These are phyloP conservation scores for Mycena haematopus DNA, from an alignment of 768 basidiomycete species.

Conservation along the genomic window DNA sequence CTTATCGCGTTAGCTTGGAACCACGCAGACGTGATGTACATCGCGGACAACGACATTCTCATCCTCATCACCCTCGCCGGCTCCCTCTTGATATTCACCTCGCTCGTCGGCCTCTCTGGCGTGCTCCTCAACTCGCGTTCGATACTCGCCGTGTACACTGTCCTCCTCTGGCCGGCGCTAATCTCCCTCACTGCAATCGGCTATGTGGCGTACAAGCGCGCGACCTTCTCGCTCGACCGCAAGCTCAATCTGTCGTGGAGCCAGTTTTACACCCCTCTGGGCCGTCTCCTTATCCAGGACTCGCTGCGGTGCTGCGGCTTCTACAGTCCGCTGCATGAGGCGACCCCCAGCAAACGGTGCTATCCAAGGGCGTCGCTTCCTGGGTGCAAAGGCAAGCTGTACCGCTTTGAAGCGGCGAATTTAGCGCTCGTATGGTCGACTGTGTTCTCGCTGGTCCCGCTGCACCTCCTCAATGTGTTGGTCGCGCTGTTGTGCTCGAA, in stretches of 20 bases:
- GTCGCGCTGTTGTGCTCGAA: slow-evolving; percentile 71
- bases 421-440: slow-evolving; percentile 55
- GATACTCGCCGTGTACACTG: slow-evolving; percentile 67
- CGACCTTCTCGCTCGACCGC: slow-evolving; percentile 63
- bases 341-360: slow-evolving; percentile 61
- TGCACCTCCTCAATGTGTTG: slow-evolving; percentile 67
- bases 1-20: slow-evolving; percentile 52
- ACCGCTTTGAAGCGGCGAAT: slow-evolving; percentile 55
- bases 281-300: slow-evolving; percentile 65
- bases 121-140: slow-evolving; percentile 71
- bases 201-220: slow-evolving; percentile 69
- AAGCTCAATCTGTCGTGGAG: slow-evolving; percentile 77
- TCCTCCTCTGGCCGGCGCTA: slow-evolving; percentile 72
- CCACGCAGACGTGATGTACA: slow-evolving; percentile 67
- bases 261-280: slow-evolving; percentile 60
- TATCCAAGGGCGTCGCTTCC: slow-evolving; percentile 67
- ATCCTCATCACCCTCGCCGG: slow-evolving; percentile 63
- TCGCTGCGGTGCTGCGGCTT: slow-evolving; percentile 71
- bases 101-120: slow-evolving; percentile 65
- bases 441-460: slow-evolving; percentile 61
- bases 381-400: slow-evolving; percentile 70
- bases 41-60: slow-evolving; percentile 63
- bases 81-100: slow-evolving; percentile 61
- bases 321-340: slow-evolving; percentile 65
- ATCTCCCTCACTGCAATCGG: slow-evolving; percentile 65